phyloP scores from a whole-genome alignment of 225 moss, liverwort and hornwort species.

The Polytrichum commune region DNA sequence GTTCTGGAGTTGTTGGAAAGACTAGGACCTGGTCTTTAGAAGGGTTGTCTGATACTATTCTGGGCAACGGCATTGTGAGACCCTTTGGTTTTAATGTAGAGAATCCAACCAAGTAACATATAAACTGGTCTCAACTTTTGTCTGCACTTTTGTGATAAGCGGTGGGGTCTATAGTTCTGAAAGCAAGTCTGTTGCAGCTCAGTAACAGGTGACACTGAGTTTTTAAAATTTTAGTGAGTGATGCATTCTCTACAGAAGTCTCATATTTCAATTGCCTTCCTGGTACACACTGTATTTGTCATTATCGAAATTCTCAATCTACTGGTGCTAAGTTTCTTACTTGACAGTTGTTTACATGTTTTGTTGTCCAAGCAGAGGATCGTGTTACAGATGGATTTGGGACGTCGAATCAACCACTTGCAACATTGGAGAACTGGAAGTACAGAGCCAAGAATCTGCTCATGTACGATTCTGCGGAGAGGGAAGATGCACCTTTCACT shows the following conservation, averaged over 20 bases:
- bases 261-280: not conserved
- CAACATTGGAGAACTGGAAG: slow-evolving; percentile 84
- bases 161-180: not conserved
- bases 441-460: slow-evolving; percentile 86
- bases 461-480: slow-evolving; percentile 95
- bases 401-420: slow-evolving; percentile 83
- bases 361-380: slow-evolving; percentile 39
- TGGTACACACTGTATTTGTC: too few species aligned
- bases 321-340: not conserved
- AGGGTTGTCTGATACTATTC: not conserved
- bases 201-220: not conserved
- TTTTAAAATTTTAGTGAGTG: not conserved
- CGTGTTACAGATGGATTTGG: slow-evolving; percentile 89
- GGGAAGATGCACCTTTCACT: slow-evolving; percentile 80
- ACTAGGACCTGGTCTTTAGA: not conserved
- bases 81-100: not conserved
- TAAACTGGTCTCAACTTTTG: not conserved
- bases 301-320: not conserved
- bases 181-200: not conserved
- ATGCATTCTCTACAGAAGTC: not conserved
- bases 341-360: not conserved
- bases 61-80: not conserved
- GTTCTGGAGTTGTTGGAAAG: not conserved
- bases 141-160: not conserved
- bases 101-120: not conserved